Conservation (phyloP, 169 alveolate genomes). For the Pseudocohnilembus persalinus region DNA sequence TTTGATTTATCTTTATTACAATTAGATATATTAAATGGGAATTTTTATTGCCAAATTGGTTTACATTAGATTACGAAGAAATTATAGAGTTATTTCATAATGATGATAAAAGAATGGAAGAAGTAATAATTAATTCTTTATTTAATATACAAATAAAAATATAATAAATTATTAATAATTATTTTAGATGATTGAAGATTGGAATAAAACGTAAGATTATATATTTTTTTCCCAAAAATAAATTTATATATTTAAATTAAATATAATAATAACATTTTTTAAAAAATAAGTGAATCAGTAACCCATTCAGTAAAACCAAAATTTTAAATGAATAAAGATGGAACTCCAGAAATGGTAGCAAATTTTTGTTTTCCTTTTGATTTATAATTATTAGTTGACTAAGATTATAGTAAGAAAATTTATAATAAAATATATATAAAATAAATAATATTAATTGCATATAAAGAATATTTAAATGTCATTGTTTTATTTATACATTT, state of each 20-base stretch:
- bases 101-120: background rate
- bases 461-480: no score
- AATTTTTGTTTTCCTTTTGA: conserved; percentile 82
- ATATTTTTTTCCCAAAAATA: conserved; percentile 19
- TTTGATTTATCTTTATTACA: background rate
- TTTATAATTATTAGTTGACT: conserved; percentile 63
- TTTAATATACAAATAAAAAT: no score
- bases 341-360: conserved; percentile 46
- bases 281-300: conserved; percentile 32
- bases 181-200: conserved; percentile 54
- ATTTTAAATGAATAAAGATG: conserved; percentile 49
- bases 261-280: no score
- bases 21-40: conserved; percentile 53
- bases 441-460: no score
- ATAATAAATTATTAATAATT: conserved; percentile 31
- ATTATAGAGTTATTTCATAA: conserved; percentile 34
- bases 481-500: no score
- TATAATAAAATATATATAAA: no score
- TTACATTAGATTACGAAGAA: conserved; percentile 72
- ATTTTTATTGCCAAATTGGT: conserved; percentile 67
- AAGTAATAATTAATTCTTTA: background rate
- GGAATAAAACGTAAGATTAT: conserved; percentile 51
- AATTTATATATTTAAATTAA: no score
- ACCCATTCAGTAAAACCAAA: conserved; percentile 45
- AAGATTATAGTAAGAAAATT: conserved; percentile 33